These are phyloP conservation scores for Oryza rufipogon DNA, from an alignment of 176 grass and related monocot genomes.

Conservation along the genomic window DNA sequence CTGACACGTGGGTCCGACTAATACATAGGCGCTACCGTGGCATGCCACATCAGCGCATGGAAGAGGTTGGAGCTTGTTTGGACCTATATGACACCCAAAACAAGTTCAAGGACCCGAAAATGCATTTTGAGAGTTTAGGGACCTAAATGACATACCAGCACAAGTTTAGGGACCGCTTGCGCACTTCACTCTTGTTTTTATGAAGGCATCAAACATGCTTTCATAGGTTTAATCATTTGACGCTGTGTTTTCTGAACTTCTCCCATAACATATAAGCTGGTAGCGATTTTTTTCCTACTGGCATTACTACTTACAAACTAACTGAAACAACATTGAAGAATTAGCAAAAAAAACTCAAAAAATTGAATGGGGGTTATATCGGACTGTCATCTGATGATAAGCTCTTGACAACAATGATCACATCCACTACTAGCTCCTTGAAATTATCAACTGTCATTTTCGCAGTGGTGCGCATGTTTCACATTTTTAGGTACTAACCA, in stretches of 20 bases:
- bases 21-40: too few relatives aligned
- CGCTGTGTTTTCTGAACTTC: neutral
- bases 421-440: conserved; percentile 11
- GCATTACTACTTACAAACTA: neutral
- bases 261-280: neutral
- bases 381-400: neutral
- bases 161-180: too few relatives aligned
- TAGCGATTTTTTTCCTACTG: neutral
- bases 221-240: neutral
- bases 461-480: neutral
- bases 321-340: neutral
- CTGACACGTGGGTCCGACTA: too few relatives aligned
- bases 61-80: too few relatives aligned
- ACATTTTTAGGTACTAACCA: conserved; percentile 1
- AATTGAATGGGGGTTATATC: neutral
- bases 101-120: too few relatives aligned
- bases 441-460: conserved; percentile 8
- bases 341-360: neutral
- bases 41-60: too few relatives aligned
- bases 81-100: too few relatives aligned
- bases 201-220: neutral
- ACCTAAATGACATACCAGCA: too few relatives aligned
- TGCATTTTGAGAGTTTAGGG: too few relatives aligned
- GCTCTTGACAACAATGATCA: neutral
- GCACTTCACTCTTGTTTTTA: neutral